A percentile compares a stretch with the other conserved stretches of the same genome.
phyloP scores from a whole-genome alignment of 192 early-diverging fungal genomes.

The Coemansia sp. region DNA sequence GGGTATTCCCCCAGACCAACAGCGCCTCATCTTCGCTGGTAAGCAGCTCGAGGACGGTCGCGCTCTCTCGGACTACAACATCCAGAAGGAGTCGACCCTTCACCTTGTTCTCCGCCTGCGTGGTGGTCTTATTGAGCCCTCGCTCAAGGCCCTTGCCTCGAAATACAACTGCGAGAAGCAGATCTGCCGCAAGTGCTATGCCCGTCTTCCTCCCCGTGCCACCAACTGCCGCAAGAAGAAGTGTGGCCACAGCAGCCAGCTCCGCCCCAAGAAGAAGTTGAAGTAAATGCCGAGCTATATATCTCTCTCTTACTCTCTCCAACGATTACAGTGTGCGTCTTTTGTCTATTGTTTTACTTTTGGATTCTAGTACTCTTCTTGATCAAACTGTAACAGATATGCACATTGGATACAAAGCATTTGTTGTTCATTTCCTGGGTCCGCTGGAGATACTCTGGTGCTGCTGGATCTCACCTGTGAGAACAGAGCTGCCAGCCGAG shows the following conservation, averaged over 20 bases:
- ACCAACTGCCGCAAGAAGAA: slow-evolving; percentile 99
- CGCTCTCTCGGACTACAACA: slow-evolving; percentile 99
- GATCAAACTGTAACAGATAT: slow-evolving; percentile 1
- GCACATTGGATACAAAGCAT: slow-evolving; percentile 5
- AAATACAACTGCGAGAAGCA: slow-evolving; percentile 99
- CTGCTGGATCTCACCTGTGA: too few species aligned
- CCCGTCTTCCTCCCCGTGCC: slow-evolving; percentile 97
- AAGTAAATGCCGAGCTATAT: slow-evolving; percentile 70
- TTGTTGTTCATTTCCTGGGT: background rate
- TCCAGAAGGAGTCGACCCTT: slow-evolving; percentile 99
- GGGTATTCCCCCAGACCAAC: slow-evolving; percentile 99
- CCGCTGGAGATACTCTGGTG: background rate
- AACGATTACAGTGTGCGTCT: background rate
- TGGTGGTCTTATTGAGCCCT: slow-evolving; percentile 98
- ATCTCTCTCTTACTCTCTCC: background rate
- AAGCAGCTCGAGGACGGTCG: slow-evolving; percentile 99
- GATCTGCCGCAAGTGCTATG: slow-evolving; percentile 99
- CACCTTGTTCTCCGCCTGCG: slow-evolving; percentile 96
- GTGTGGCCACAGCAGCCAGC: slow-evolving; percentile 99
- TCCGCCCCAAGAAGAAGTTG: slow-evolving; percentile 99
- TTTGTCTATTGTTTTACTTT: slow-evolving; percentile 17
- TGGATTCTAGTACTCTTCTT: slow-evolving; percentile 9
- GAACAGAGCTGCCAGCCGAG: too few species aligned
- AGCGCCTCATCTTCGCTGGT: slow-evolving; percentile 99
- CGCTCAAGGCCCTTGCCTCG: slow-evolving; percentile 96